Conservation (phyloP, 2,329 filamentous ascomycete genomes). For the Diplodia seriata region DNA sequence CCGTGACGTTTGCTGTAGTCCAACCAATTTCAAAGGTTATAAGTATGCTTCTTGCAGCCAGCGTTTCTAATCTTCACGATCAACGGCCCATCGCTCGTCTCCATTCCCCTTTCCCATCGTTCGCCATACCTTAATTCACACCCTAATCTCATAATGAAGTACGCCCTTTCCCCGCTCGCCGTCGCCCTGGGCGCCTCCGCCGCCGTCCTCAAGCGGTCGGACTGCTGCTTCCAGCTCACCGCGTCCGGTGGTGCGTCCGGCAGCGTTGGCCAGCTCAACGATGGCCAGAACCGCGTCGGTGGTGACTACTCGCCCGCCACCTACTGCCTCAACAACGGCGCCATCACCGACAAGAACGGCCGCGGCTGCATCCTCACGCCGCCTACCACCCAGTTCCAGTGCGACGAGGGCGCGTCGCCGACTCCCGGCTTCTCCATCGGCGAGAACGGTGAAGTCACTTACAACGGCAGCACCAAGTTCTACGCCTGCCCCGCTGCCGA, state of each 20-base stretch:
- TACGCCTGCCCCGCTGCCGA: constrained; percentile 67
- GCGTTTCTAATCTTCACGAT: constrained; percentile 15
- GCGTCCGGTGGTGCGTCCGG: constrained; percentile 59
- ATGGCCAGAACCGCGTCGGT: constrained; percentile 68
- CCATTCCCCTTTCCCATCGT: neutral
- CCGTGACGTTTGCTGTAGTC: constrained; percentile 4
- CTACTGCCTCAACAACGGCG: constrained; percentile 61
- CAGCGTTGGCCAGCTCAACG: constrained; percentile 64
- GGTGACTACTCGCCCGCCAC: constrained; percentile 56
- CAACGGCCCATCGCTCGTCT: constrained; percentile 23
- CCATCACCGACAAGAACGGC: constrained; percentile 62
- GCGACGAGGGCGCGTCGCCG: constrained; percentile 61
- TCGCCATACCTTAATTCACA: neutral
- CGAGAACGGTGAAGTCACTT: constrained; percentile 60
- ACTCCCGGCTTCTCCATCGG: constrained; percentile 64
- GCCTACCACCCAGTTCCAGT: constrained; percentile 66
- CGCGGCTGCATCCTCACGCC: constrained; percentile 70
- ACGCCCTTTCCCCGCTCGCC: constrained; percentile 35
- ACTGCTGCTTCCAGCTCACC: constrained; percentile 60
- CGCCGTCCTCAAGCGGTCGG: constrained; percentile 32
- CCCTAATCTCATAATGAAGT: constrained; percentile 36
- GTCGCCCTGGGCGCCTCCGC: constrained; percentile 38
- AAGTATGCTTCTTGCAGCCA: constrained; percentile 6
- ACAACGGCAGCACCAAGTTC: constrained; percentile 61
- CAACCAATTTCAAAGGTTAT: constrained; percentile 17